phyloP scores from a whole-genome alignment of 108 stramenopile species.

The Conticribra guillardii region DNA sequence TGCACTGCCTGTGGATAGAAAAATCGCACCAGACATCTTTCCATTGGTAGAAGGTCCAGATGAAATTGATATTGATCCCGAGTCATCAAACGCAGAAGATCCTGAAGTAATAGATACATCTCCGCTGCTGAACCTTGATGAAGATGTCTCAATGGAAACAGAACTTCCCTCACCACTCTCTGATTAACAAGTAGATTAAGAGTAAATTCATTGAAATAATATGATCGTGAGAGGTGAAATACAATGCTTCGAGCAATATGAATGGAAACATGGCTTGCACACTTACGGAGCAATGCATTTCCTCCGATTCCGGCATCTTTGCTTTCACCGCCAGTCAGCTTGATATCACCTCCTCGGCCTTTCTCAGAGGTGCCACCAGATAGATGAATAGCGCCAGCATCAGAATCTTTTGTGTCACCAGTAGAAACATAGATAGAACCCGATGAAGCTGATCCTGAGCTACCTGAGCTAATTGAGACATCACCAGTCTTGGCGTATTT shows the following conservation, averaged over 20 bases:
- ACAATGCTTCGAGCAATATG: neutral
- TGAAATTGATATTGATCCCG: slow-evolving; percentile 11
- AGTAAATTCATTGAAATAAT: neutral
- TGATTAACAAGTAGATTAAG: neutral
- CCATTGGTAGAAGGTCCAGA: slow-evolving; percentile 23
- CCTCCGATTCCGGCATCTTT: slow-evolving; percentile 25
- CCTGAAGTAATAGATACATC: slow-evolving; percentile 15
- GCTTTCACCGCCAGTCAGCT: slow-evolving; percentile 23
- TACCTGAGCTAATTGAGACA: slow-evolving; percentile 13
- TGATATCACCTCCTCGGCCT: slow-evolving; percentile 22
- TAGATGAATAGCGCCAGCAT: slow-evolving; percentile 18
- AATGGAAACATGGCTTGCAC: neutral
- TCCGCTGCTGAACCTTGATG: slow-evolving; percentile 23
- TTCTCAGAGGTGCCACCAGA: slow-evolving; percentile 14
- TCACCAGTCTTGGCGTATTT: slow-evolving; percentile 6
- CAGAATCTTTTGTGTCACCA: slow-evolving; percentile 15
- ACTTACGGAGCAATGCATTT: slow-evolving; percentile 24
- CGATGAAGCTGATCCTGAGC: slow-evolving; percentile 10
- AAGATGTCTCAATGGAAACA: slow-evolving; percentile 23
- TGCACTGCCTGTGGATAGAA: slow-evolving; percentile 20
- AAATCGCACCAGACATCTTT: slow-evolving; percentile 21
- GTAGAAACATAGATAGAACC: slow-evolving; percentile 20
- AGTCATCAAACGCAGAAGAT: slow-evolving; percentile 9
- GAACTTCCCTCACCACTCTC: slow-evolving; percentile 28
- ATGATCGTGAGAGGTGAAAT: neutral